These are phyloP conservation scores for Pseudogymnoascus pannorum DNA, from an alignment of 2,329 filamentous ascomycete genomes.

Conservation along the genomic window DNA sequence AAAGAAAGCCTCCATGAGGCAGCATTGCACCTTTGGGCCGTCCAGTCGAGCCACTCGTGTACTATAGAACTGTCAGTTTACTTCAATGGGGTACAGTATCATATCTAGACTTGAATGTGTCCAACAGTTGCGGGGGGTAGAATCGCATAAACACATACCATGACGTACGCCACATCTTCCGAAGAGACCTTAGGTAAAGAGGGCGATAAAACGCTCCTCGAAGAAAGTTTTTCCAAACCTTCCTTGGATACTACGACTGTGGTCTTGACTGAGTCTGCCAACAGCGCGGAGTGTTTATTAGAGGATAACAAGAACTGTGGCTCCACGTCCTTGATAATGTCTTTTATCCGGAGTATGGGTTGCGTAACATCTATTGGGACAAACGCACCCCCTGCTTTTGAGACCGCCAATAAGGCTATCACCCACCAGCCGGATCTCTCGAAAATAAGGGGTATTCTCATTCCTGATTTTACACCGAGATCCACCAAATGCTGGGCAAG, in stretches of 20 bases:
- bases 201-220: neutral
- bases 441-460: constrained; percentile 18
- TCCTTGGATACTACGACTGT: neutral
- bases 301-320: neutral
- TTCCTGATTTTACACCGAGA: constrained; percentile 13
- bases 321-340: constrained; percentile 11
- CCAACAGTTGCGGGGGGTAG: neutral
- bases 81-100: neutral
- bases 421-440: constrained; percentile 21
- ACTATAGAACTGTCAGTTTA: neutral
- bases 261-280: neutral
- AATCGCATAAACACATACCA: neutral
- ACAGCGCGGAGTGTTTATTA: neutral
- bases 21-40: neutral
- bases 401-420: constrained; percentile 19
- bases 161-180: neutral
- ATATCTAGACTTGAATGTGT: no score
- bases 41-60: neutral
- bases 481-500: constrained; percentile 14
- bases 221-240: neutral
- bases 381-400: constrained; percentile 22
- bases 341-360: constrained; percentile 17
- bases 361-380: constrained; percentile 24
- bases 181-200: neutral
- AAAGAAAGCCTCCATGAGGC: neutral